Evolutionary conservation across 768 basidiomycete species (phyloP).

Genomic region (Russula griseocarnosa): DNA sequence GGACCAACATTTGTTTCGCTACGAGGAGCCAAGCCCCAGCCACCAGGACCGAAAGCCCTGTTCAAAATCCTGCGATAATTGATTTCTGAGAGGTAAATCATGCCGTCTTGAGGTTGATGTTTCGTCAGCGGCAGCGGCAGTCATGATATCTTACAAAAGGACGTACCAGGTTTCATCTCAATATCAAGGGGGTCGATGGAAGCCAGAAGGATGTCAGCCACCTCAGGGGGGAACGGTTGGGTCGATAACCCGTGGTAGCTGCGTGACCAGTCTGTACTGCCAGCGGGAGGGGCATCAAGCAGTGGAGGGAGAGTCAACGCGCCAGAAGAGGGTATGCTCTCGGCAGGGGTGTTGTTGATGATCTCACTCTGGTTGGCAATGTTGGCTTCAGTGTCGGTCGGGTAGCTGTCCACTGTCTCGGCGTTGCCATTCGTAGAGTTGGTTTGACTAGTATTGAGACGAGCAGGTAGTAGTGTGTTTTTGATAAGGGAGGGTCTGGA

Average conservation of each 20-base stretch:
- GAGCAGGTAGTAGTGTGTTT: slow-evolving; percentile 29
- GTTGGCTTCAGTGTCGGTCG: slow-evolving; percentile 30
- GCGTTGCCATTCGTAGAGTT: slow-evolving; percentile 30
- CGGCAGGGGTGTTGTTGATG: slow-evolving; percentile 24
- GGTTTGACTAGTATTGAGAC: slow-evolving; percentile 34
- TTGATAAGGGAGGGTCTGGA: slow-evolving; percentile 19
- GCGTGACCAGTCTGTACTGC: slow-evolving; percentile 72
- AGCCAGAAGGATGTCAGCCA: slow-evolving; percentile 65
- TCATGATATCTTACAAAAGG: background rate
- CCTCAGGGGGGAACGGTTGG: slow-evolving; percentile 72
- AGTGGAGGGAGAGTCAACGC: slow-evolving; percentile 28
- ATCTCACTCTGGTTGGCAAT: slow-evolving; percentile 21
- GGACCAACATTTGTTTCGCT: slow-evolving; percentile 88
- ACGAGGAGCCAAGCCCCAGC: slow-evolving; percentile 93
- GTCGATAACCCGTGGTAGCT: slow-evolving; percentile 79
- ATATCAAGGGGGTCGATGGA: slow-evolving; percentile 75
- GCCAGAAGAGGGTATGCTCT: slow-evolving; percentile 28
- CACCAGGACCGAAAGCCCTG: slow-evolving; percentile 92
- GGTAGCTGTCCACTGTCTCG: slow-evolving; percentile 29
- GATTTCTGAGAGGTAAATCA: slow-evolving; percentile 94
- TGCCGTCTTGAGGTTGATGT: slow-evolving; percentile 57
- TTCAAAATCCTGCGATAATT: slow-evolving; percentile 92
- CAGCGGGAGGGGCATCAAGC: slow-evolving; percentile 17
- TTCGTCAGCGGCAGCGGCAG: slow-evolving; percentile 4
- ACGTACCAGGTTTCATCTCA: slow-evolving; percentile 89